Evolutionary conservation across 2,329 filamentous ascomycete genomes (phyloP).

Genomic region (Penicillium expansum): DNA sequence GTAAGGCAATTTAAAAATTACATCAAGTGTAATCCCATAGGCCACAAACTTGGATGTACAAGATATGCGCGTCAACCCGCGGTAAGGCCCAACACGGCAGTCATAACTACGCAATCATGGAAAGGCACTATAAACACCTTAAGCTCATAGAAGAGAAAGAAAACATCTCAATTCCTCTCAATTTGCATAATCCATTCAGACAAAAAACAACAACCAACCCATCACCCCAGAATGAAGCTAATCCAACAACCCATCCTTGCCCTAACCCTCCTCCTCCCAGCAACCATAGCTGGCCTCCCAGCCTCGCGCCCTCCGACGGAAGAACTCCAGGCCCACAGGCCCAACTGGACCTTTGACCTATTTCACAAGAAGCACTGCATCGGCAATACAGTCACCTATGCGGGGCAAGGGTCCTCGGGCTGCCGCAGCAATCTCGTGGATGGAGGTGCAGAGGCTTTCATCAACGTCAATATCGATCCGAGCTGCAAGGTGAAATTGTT

Average conservation of each 20-base stretch:
- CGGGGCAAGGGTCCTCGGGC: constrained; percentile 4
- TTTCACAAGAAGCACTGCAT: constrained; percentile 10
- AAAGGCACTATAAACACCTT: not conserved
- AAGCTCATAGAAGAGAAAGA: not conserved
- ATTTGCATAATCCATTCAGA: not conserved
- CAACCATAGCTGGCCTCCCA: not conserved
- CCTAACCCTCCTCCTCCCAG: not conserved
- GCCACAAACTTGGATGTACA: not conserved
- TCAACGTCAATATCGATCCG: constrained; percentile 2
- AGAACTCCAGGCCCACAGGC: not conserved
- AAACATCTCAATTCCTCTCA: not conserved
- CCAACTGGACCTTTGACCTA: constrained; percentile 11
- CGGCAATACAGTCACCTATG: not conserved
- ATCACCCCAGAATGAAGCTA: not conserved
- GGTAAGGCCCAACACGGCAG: not conserved
- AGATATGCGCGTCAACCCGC: not conserved
- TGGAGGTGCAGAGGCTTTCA: not conserved
- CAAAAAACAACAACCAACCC: not conserved
- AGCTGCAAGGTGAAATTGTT: constrained; percentile 12
- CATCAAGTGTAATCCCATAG: not conserved
- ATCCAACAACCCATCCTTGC: not conserved
- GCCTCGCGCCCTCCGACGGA: not conserved
- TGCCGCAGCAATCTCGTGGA: constrained; percentile 8
- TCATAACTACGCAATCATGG: constrained; percentile 1
- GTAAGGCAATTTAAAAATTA: not conserved